Conservation (phyloP, 805 yeast species). For the Hanseniaspora valbyensis region DNA sequence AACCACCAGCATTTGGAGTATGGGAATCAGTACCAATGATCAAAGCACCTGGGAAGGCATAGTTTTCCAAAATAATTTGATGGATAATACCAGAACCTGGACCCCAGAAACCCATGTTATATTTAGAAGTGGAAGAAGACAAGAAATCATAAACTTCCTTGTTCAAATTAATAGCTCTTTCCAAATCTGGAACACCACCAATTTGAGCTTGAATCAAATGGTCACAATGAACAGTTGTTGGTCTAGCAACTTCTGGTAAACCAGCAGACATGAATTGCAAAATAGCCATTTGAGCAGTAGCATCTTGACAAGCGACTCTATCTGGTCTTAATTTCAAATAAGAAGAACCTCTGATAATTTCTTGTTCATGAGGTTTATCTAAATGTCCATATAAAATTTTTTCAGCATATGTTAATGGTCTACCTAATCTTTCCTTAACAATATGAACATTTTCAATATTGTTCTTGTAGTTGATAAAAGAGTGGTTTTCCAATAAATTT, state of each 20-base stretch:
- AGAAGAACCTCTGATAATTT: slow-evolving; percentile 74
- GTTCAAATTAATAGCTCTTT: slow-evolving; percentile 76
- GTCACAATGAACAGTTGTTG: slow-evolving; percentile 95
- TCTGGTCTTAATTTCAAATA: slow-evolving; percentile 93
- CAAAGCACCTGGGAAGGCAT: slow-evolving; percentile 94
- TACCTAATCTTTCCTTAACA: slow-evolving; percentile 66
- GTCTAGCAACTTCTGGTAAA: slow-evolving; percentile 81
- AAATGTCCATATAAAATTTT: slow-evolving; percentile 90
- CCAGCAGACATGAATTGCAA: slow-evolving; percentile 95
- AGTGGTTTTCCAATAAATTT: slow-evolving; percentile 70
- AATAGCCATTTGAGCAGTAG: slow-evolving; percentile 97
- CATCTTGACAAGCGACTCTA: slow-evolving; percentile 98
- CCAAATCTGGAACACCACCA: slow-evolving; percentile 78
- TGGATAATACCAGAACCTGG: slow-evolving; percentile 98
- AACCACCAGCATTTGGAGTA: slow-evolving; percentile 97
- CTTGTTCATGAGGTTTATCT: slow-evolving; percentile 83
- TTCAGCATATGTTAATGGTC: slow-evolving; percentile 93
- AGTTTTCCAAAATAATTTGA: slow-evolving; percentile 92
- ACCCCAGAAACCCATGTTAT: slow-evolving; percentile 97
- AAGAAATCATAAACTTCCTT: slow-evolving; percentile 91
- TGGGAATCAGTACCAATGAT: slow-evolving; percentile 96
- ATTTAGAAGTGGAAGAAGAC: slow-evolving; percentile 81
- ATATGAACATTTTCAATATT: slow-evolving; percentile 79
- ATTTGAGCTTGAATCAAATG: slow-evolving; percentile 93
- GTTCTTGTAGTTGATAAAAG: slow-evolving; percentile 84